Evolutionary conservation across 1,139 yeast genomes (phyloP), one percentile per base, ranked within the genome.

Genomic region (Magnusiomyces suaveolens): DNA sequence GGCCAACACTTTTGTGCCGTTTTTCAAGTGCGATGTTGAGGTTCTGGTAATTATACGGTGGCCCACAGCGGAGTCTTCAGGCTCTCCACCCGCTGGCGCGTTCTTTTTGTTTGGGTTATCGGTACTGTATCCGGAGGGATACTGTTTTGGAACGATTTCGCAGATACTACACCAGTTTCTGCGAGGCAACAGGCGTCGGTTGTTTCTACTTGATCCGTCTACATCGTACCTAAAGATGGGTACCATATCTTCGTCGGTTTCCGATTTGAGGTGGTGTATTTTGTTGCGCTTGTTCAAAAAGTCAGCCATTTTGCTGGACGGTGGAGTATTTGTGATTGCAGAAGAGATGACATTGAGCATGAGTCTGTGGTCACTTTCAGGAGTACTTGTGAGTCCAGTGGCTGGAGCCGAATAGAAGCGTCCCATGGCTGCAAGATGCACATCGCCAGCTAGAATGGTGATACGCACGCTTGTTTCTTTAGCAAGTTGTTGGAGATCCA

Each of bases 261-360:
- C 69, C 44, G 65, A 66, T 62, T 79, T 83, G 61, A 81, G 84
- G 59, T 77, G 82, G 68, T 89, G 97, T 43, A 81, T 72, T 54
- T 78, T 79, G 50, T 87, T 78, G 63, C 96, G 76, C 62, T 76
- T 80, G 68, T 83, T 78, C 58, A 82, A 65, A 61, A 89, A 74
- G 12, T 74, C 72, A 0, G 95, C 95, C 84, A 90, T 84, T 18
- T 84, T 82, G 66, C 82, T 80, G 0, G 97, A 96, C 41, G 97
- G 97, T 14, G 98, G 96, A 0, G 94, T 83, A 69, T 90, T 90
- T 48, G 85, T 82, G 57, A 90, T 88, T 1, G 97, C 97, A 12
- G 95, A 86, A 21, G 94, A 83, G 51, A 87, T 83, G 39, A 92
- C 80, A 66, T 90, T 92, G 67, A 87, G 79, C 67, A 92, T 83